A percentile compares a stretch with the other conserved stretches of the same genome.
Evolutionary conservation across 345 rosid genomes (phyloP).

Genomic region (Lepidium aucheri): DNA sequence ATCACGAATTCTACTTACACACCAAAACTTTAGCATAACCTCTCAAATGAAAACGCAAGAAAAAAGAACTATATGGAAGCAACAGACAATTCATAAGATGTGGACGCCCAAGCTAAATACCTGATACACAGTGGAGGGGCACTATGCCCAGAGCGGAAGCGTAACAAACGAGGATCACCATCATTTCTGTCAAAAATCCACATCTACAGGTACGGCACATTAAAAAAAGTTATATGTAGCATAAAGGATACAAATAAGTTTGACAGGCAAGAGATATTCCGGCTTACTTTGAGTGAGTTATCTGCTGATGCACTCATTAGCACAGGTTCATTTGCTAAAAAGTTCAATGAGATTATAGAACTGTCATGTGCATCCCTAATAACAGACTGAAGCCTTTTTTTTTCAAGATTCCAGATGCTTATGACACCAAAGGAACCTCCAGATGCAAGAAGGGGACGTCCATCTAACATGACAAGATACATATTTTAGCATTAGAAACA

Average conservation of each 20-base stretch:
- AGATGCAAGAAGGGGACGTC: constrained; percentile 90
- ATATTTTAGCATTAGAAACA: background rate
- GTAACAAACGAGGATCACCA: constrained; percentile 89
- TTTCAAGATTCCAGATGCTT: constrained; percentile 96
- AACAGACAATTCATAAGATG: constrained; percentile 6
- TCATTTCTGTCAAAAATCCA: constrained; percentile 97
- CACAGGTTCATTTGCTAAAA: constrained; percentile 94
- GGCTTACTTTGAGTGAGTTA: constrained; percentile 82
- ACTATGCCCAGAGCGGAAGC: constrained; percentile 97
- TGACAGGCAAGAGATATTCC: background rate
- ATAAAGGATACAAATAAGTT: background rate
- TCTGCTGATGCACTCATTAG: constrained; percentile 91
- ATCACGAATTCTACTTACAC: background rate
- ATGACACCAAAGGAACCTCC: constrained; percentile 95
- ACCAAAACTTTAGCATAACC: background rate
- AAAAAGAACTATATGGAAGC: background rate
- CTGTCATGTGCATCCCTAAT: constrained; percentile 91
- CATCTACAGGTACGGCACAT: constrained; percentile 40
- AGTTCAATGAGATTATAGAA: constrained; percentile 68
- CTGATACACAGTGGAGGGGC: constrained; percentile 97
- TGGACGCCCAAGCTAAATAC: constrained; percentile 27
- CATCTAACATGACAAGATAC: constrained; percentile 46
- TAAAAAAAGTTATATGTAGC: background rate
- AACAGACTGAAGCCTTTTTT: constrained; percentile 80
- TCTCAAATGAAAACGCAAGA: background rate